These are phyloP conservation scores for Aristolochia fimbriata DNA, from an alignment of 164 flowering plant genomes.

Conservation along the genomic window DNA sequence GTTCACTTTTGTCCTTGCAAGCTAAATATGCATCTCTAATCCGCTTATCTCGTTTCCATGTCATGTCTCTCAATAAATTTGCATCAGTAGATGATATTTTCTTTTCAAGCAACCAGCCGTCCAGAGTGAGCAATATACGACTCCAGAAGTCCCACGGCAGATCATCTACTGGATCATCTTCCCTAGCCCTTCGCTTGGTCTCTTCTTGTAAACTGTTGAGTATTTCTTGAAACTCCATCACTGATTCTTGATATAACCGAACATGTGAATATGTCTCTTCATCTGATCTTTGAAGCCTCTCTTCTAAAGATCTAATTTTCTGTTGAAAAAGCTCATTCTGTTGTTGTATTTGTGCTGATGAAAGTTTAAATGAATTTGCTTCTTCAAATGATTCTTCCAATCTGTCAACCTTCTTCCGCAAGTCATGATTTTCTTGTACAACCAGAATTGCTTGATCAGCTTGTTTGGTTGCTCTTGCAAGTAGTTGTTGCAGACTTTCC, in stretches of 20 bases:
- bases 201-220: slow-evolving; percentile 59
- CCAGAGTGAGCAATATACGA: slow-evolving; percentile 58
- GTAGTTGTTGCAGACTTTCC: slow-evolving; percentile 51
- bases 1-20: slow-evolving; percentile 58
- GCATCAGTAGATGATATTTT: slow-evolving; percentile 63
- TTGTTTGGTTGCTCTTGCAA: slow-evolving; percentile 68
- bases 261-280: slow-evolving; percentile 70
- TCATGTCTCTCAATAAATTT: slow-evolving; percentile 65
- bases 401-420: slow-evolving; percentile 66
- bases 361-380: slow-evolving; percentile 40
- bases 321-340: slow-evolving; percentile 70
- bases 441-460: slow-evolving; percentile 74
- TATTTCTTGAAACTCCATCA: slow-evolving; percentile 73
- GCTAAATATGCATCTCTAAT: slow-evolving; percentile 55
- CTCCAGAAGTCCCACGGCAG: slow-evolving; percentile 97
- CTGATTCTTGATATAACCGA: slow-evolving; percentile 73
- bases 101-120: slow-evolving; percentile 90
- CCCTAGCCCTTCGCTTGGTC: slow-evolving; percentile 40
- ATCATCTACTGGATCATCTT: slow-evolving; percentile 56
- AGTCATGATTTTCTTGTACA: slow-evolving; percentile 74
- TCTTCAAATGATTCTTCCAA: slow-evolving; percentile 77
- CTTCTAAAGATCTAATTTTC: slow-evolving; percentile 68
- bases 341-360: slow-evolving; percentile 56
- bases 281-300: slow-evolving; percentile 75
- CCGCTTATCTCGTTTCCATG: slow-evolving; percentile 65